These are phyloP conservation scores for Cladosporium sp. DNA, from an alignment of 2,329 filamentous ascomycete genomes.

Conservation along the genomic window DNA sequence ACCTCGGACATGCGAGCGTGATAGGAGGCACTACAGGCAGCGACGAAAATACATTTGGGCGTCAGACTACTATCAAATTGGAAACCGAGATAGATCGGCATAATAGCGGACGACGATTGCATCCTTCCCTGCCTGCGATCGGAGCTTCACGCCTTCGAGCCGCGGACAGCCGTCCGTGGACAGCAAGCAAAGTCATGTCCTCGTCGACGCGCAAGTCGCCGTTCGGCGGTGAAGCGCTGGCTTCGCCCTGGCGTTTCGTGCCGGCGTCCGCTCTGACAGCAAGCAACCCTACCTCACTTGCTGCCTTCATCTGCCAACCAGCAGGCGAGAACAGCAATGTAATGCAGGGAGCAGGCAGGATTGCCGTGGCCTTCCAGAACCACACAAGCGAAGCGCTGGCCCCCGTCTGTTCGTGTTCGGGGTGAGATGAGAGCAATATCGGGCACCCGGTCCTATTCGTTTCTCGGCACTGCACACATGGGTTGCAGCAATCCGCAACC, in stretches of 20 bases:
- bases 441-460: constrained; percentile 4
- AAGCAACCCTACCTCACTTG: not conserved
- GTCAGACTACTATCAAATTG: not conserved
- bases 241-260: not conserved
- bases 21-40: not conserved
- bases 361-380: constrained; percentile 6
- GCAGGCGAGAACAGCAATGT: too few species aligned
- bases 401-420: not conserved
- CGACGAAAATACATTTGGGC: constrained; percentile 1
- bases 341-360: not conserved
- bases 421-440: constrained; percentile 8
- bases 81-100: constrained; percentile 2
- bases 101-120: constrained; percentile 6
- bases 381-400: not conserved
- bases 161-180: not conserved
- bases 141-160: not conserved
- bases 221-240: constrained; percentile 12
- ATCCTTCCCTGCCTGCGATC: not conserved
- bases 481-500: constrained; percentile 3
- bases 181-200: not conserved
- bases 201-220: constrained; percentile 5
- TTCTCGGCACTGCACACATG: not conserved
- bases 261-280: not conserved
- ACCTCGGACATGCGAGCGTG: not conserved
- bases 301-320: not conserved